Conservation (phyloP, 148 eudicot genomes). For the Simmondsia chinensis region DNA sequence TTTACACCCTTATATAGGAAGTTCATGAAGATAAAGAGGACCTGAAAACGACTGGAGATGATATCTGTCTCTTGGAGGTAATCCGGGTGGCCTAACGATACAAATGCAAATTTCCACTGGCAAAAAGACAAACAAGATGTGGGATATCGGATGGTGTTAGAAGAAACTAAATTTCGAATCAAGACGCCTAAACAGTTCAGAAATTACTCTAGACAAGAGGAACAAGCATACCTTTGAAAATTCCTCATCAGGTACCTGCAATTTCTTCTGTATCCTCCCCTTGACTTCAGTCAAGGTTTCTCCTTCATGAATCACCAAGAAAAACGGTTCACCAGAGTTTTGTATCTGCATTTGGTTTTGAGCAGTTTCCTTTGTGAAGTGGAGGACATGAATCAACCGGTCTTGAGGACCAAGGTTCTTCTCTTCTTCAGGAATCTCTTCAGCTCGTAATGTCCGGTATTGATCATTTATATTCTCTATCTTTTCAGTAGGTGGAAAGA, state of each 20-base stretch:
- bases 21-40: conserved; percentile 2
- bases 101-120: conserved; percentile 75
- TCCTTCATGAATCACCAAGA: conserved; percentile 80
- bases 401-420: conserved; percentile 74
- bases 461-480: conserved; percentile 92
- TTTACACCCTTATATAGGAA: background rate
- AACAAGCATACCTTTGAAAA: conserved; percentile 53
- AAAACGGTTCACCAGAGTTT: conserved; percentile 88
- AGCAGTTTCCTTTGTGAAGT: conserved; percentile 69
- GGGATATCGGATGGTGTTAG: background rate
- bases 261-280: conserved; percentile 69
- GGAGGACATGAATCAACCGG: conserved; percentile 80
- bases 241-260: conserved; percentile 84
- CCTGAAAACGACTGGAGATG: conserved; percentile 61
- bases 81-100: conserved; percentile 63
- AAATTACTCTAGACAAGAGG: background rate
- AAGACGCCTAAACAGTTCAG: background rate
- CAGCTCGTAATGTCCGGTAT: conserved; percentile 92
- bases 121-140: background rate
- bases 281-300: conserved; percentile 83
- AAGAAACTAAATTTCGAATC: background rate
- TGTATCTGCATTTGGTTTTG: conserved; percentile 85
- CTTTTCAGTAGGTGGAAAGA: conserved; percentile 70
- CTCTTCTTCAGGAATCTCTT: conserved; percentile 96
- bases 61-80: conserved; percentile 59